Base-by-base conservation (phyloP, 140 eudicot genomes). In the Flaveria floridana region DNA sequence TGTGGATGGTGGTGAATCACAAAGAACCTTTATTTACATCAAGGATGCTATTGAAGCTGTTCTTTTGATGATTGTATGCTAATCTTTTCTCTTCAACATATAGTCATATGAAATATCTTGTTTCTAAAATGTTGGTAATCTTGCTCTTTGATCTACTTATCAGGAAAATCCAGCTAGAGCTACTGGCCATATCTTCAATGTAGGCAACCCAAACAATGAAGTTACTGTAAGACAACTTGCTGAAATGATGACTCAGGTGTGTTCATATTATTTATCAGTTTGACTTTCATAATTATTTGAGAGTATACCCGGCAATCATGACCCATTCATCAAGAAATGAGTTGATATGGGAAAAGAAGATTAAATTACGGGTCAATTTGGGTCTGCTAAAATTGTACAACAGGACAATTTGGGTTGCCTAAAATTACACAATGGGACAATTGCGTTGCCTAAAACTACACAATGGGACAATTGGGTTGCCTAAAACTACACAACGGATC, bases 1-100 rank as follows among this genome's bases (percentile, higher is more conserved):
- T 6, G 28, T 57, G 64, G 64, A 57, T 20, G 64, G 64, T 20
- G 64, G 64, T 57, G 64, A 57, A 57, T 57, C 97, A 44, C 96
- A 89, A 85, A 89, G 97, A 82, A 92, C 97, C 61, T 92, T 92
- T 65, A 78, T 92, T 12, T 92, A 92, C 75, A 92, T 92, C 58
- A 92, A 89, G 83, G 98, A 89, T 87, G 98, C 98, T 30, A 92
- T 92, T 77, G 96, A 92, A 80, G 98, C 95, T 83, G 92, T 92
- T 75, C 82, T 86, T 30, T 80, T 92, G 89, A 92, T 92, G 98
- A 92, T 89, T 87, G 98, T 92, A 74, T 30, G 92, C 78, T 59
- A 26, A n/a, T 62, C 4, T 16, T 34, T 3, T 71, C 76, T 80
- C 48, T 16, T 47, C 23, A 59, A 21, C 66, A 23, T 59, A 59